These are phyloP conservation scores for Alternaria brassicae DNA, from an alignment of 2,329 filamentous ascomycete species.

Conservation along the genomic window DNA sequence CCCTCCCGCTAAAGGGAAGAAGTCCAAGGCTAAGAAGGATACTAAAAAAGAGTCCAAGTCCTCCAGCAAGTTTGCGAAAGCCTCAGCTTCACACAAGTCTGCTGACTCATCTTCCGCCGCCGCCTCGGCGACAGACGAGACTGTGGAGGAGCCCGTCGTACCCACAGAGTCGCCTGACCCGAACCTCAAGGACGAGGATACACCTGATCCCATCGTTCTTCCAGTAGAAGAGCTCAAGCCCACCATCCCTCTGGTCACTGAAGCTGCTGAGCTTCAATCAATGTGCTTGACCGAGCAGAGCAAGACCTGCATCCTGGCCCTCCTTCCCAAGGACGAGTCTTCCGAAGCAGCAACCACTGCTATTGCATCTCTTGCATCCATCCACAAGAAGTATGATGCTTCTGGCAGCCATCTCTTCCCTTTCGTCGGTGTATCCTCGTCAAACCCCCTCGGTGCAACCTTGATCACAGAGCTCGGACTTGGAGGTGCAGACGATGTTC, in stretches of 20 bases:
- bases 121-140: conserved; percentile 59
- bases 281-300: conserved; percentile 79
- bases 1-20: conserved; percentile 59
- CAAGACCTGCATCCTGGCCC: conserved; percentile 80
- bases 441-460: conserved; percentile 63
- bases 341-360: conserved; percentile 56
- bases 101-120: conserved; percentile 56
- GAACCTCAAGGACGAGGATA: conserved; percentile 53
- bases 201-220: conserved; percentile 58
- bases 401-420: conserved; percentile 77
- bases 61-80: conserved; percentile 58
- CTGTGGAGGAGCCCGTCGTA: conserved; percentile 56
- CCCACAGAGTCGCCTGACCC: conserved; percentile 64
- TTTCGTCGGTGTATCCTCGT: conserved; percentile 75
- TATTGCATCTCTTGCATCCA: conserved; percentile 67
- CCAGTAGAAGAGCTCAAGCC: conserved; percentile 62
- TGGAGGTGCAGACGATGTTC: conserved; percentile 60
- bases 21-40: conserved; percentile 52
- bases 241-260: conserved; percentile 70
- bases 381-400: conserved; percentile 76
- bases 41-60: conserved; percentile 56
- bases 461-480: conserved; percentile 71
- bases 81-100: conserved; percentile 61
- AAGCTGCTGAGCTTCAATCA: conserved; percentile 68
- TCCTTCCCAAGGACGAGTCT: conserved; percentile 50